Evolutionary conservation across 2,329 filamentous ascomycete genomes (phyloP), one percentile per base, ranked within the genome.

Genomic region (Colletotrichum liriopes): DNA sequence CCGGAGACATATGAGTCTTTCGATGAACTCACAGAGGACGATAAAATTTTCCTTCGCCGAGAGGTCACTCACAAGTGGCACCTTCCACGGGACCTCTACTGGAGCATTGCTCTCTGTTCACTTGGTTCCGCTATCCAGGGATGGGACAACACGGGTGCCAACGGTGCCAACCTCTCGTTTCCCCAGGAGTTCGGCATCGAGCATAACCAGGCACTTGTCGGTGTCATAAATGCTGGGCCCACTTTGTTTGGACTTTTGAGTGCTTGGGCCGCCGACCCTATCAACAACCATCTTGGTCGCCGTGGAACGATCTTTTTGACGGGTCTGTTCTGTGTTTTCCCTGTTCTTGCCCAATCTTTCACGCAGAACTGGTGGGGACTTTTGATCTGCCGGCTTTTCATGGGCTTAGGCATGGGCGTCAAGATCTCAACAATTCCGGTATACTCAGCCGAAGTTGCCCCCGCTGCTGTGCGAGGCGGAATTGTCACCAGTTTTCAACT

Each of bases 401-500:
- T 94, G 76, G 93, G 93, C 0, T 87, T 94, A 45, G 92, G 90
- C 1, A 92, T 93, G 78, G 92, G 92, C 16, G 85, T 89, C n/a
- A 93, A 93, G 77, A 88, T 89, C 12, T 88, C 87, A 0, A 90
- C 86, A 0, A 89, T 92, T 0, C 93, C 93, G 0, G 90, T 95
- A 29, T 95, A 93, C 76, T 91, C 92, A 0, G 93, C 93, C 1
- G 93, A 95, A 79, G 93, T 90, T 55, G 87, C 91, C 0, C 93
- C 93, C 0, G 90, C 92, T 2, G 80, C 85, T 5, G 90, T 94
- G 64, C 88, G 93, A 77, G 92, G 93, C 74, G 93, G 92, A n/a
- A 84, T 96, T 6, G 93, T 95, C 73, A 96, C 96, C 93, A 81
- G 78, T 1, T 75, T 92, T 90, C 74, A 96, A 93, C 93, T 87